Conservation (phyloP, 2,329 filamentous ascomycete species). For the Piedraia hortae region DNA sequence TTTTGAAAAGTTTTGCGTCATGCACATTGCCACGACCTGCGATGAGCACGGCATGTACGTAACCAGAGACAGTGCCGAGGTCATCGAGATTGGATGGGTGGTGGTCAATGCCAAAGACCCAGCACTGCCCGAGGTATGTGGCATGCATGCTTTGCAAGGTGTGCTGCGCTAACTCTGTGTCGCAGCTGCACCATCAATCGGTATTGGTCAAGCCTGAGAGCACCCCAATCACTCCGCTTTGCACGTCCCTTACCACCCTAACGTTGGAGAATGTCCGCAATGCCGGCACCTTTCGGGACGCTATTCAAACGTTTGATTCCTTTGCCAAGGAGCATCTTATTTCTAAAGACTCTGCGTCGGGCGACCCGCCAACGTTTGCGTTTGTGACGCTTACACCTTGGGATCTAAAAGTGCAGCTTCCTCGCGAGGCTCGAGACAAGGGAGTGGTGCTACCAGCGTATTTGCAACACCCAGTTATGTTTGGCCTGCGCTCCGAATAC, state of each 20-base stretch:
- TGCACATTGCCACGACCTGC: conserved; percentile 95
- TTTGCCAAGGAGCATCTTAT: conserved; percentile 82
- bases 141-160: not conserved
- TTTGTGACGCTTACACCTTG: conserved; percentile 96
- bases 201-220: conserved; percentile 96
- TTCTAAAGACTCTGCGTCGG: conserved; percentile 41
- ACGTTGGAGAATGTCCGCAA: conserved; percentile 98
- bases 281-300: conserved; percentile 89
- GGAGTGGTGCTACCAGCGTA: conserved; percentile 88
- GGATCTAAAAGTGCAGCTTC: conserved; percentile 93
- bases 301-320: conserved; percentile 77
- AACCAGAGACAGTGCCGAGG: conserved; percentile 95
- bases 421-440: conserved; percentile 92
- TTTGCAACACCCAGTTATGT: conserved; percentile 89
- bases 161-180: conserved; percentile 1
- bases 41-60: conserved; percentile 98
- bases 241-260: conserved; percentile 89
- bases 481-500: conserved; percentile 90
- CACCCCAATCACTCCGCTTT: conserved; percentile 91
- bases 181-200: conserved; percentile 73
- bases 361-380: conserved; percentile 41
- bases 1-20: conserved; percentile 86
- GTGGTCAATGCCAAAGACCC: conserved; percentile 20
- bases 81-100: conserved; percentile 98
- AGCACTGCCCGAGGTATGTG: conserved; percentile 10